Base-by-base conservation (phyloP, 257 asterid genomes). In the Penstemon barbatus region DNA sequence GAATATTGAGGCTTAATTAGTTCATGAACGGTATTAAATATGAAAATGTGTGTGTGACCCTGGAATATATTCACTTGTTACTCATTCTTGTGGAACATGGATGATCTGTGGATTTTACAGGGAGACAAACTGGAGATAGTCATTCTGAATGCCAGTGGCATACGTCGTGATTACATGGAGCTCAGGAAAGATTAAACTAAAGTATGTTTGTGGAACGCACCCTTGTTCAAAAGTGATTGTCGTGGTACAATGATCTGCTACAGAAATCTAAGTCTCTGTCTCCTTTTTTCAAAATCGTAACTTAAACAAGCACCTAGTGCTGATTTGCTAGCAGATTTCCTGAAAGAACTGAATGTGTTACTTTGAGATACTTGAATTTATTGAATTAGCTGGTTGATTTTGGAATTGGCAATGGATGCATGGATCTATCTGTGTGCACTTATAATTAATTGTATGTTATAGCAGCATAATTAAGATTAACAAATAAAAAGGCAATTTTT, bases 121-220 rank as follows among this genome's bases (percentile, higher is more conserved):
- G 97, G 97, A 50, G 97, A 90, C 86, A 87, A 74, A 82, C 81
- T 90, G 79, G 96, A 90, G 79, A 84, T 90, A 4, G 76, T 76
- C 10, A 60, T 87, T 55, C 7, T 90, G 77, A 90, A 90, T 71
- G 85, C 86, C 9, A 53, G 79, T 68, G 96, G 96, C 43, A 55
- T 78, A 38, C 84, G 86, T 4, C 86, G 86, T 13, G 96, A 90
- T 60, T 82, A 73, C 76, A 75, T 86, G 87, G 91, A 83, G 6
- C 96, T 87, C 59, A 83, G 91, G 79, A 83, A 79, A 77, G 91
- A 87, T 69, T 90, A 82, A 79, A 55, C 61, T 76, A 25, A 25
- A 25, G 33, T 25, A 25, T 2, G 33, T 25, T 25, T 25, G 33
- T 25, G 33, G 33, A 25, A 25, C 2, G 33, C 33, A 25, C 2